A percentile compares a stretch with the other conserved stretches of the same genome.
Evolutionary conservation across 2,329 filamentous ascomycete genomes (phyloP).

Genomic region (Alternaria sp.): DNA sequence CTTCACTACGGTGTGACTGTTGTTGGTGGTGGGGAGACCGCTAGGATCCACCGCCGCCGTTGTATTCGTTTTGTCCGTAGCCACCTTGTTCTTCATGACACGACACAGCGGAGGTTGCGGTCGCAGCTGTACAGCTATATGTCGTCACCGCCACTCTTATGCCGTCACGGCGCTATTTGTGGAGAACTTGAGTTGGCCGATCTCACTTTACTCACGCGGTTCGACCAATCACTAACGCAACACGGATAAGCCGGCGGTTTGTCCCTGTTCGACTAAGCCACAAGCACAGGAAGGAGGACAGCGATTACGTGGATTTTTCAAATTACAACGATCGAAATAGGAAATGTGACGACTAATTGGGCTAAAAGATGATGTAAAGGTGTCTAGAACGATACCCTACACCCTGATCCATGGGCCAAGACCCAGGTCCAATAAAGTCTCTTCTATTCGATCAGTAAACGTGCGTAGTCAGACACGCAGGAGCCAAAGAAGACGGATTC

Average conservation of each 20-base stretch:
- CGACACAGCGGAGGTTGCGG: neutral
- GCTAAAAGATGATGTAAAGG: neutral
- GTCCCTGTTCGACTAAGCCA: constrained; percentile 7
- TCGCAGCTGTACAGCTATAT: constrained; percentile 10
- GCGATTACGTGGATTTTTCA: constrained; percentile 14
- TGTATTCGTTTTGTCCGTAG: constrained; percentile 16
- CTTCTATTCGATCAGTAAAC: neutral
- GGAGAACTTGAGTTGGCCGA: constrained; percentile 12
- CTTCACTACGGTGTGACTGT: constrained; percentile 18
- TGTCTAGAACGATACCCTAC: neutral
- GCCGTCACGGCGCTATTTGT: neutral
- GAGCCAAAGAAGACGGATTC: too few relatives aligned
- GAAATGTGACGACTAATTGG: constrained; percentile 1
- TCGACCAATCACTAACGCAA: constrained; percentile 8
- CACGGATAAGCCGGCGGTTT: constrained; percentile 11
- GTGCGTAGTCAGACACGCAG: neutral
- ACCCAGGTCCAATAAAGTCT: neutral
- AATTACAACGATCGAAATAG: neutral
- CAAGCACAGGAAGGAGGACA: neutral
- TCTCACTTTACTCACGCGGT: neutral
- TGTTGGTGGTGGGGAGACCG: constrained; percentile 15
- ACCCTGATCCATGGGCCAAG: neutral
- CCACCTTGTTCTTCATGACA: constrained; percentile 15
- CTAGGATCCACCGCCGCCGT: constrained; percentile 23
- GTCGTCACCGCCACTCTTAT: constrained; percentile 18